Base-by-base conservation (phyloP, 2,329 filamentous ascomycete genomes). In the Paraphoma sp. region DNA sequence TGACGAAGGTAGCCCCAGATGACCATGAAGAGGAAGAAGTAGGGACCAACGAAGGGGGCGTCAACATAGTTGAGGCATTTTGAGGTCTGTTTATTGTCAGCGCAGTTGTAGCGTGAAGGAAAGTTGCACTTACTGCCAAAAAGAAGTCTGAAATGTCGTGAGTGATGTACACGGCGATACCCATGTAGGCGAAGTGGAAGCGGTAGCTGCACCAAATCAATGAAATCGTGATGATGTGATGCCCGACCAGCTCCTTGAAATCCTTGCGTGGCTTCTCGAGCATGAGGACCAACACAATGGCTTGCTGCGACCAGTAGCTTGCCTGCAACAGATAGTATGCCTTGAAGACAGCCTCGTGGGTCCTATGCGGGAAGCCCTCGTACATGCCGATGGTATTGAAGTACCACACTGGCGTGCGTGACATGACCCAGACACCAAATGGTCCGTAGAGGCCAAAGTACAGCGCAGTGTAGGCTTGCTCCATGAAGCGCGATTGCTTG, bases 131-230 rank as follows among this genome's bases (percentile, higher is more conserved):
- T 86, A 93, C 91, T 38, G 94, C 93, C 44, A 97, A 85, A 86
- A 97, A 97, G 80, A 97, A 97, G 77, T 97, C 93, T 57, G 89
- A 93, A 60, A 97, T 91, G 73, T 98, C 93, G 78, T 96, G 92
- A 9, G 93, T 97, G 60, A 95, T 92, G 78, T 97, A 98, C 33
- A 98, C 92, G 17, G 92, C 91, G 53, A 97, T 80, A 28, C 93
- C 93, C 75, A 98, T 96, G 79, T 97, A 94, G 17, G 93, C 96
- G 77, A 97, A 98, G 79, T 98, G 93, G 82, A 97, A 98, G 59
- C 92, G 88, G 80, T 97, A 98, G 81, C 91, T 95, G 71, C 94
- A 81, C 56, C 80, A 89, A 65, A 98, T 97, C 67, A 98, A 84
- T 17, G 88, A 81, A 57, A 98, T 80, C 17, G 92, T 96, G 74